A percentile compares a stretch with the other conserved stretches of the same genome.
Evolutionary conservation across 192 early-diverging fungal genomes (phyloP).

Genomic region (Fimicolochytrium jonesii): DNA sequence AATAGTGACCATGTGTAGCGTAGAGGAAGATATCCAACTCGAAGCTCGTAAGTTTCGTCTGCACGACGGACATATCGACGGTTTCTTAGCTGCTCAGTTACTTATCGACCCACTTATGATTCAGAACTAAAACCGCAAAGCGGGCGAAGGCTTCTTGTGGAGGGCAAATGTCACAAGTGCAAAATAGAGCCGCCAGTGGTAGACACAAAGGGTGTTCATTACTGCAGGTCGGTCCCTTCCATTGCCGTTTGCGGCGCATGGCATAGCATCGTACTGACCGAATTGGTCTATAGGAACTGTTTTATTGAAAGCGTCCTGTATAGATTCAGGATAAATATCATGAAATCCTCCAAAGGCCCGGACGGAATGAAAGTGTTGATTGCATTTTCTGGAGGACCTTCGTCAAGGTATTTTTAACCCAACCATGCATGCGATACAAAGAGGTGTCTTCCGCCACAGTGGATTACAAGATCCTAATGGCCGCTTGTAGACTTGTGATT

Average conservation of each 20-base stretch:
- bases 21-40: not conserved
- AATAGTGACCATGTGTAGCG: slow-evolving; percentile 5
- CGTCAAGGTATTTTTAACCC: slow-evolving; percentile 56
- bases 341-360: slow-evolving; percentile 42
- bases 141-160: not conserved
- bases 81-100: not conserved
- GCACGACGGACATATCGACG: not conserved
- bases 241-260: not conserved
- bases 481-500: slow-evolving; percentile 61
- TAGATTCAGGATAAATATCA: slow-evolving; percentile 65
- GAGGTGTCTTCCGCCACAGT: not conserved
- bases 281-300: slow-evolving; percentile 45
- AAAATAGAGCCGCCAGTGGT: slow-evolving; percentile 63
- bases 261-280: not conserved
- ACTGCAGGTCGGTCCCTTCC: slow-evolving; percentile 58
- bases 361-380: slow-evolving; percentile 60
- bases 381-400: slow-evolving; percentile 81
- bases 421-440: not conserved
- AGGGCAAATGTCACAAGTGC: slow-evolving; percentile 71
- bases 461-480: slow-evolving; percentile 2
- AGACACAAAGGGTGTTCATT: slow-evolving; percentile 62
- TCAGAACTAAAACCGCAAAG: not conserved
- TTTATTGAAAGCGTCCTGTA: slow-evolving; percentile 64
- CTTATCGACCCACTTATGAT: not conserved
- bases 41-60: not conserved